These are phyloP conservation scores for Suillus clintonianus DNA, from an alignment of 768 basidiomycete genomes.

Conservation along the genomic window DNA sequence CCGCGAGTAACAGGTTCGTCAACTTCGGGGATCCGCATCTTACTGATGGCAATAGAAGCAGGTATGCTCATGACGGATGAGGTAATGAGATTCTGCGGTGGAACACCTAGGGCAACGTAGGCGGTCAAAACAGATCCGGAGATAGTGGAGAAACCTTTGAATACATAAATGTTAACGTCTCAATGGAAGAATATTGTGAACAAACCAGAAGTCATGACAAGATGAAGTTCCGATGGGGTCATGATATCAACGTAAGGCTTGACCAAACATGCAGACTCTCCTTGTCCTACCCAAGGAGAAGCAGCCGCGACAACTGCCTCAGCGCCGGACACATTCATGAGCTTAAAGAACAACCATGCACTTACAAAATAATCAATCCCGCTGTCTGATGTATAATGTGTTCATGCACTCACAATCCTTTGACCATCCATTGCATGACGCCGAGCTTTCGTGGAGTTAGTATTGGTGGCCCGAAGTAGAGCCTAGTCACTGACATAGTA, in stretches of 20 bases:
- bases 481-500: slow-evolving; percentile 54
- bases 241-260: slow-evolving; percentile 81
- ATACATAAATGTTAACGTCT: slow-evolving; percentile 6
- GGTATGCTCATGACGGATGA: slow-evolving; percentile 96
- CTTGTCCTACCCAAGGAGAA: slow-evolving; percentile 93
- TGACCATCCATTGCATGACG: slow-evolving; percentile 93
- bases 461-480: not conserved
- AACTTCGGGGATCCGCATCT: slow-evolving; percentile 80
- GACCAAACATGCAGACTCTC: slow-evolving; percentile 86
- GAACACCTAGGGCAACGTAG: slow-evolving; percentile 79
- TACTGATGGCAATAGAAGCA: slow-evolving; percentile 90
- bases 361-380: slow-evolving; percentile 32
- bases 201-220: slow-evolving; percentile 83
- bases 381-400: not conserved
- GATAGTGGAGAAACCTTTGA: slow-evolving; percentile 80
- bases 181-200: not conserved
- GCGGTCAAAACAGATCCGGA: slow-evolving; percentile 87
- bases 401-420: slow-evolving; percentile 61
- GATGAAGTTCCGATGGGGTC: slow-evolving; percentile 84
- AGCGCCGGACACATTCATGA: slow-evolving; percentile 90
- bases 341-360: slow-evolving; percentile 93
- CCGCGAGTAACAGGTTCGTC: slow-evolving; percentile 89
- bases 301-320: slow-evolving; percentile 92
- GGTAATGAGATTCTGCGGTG: slow-evolving; percentile 78
- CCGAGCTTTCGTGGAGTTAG: slow-evolving; percentile 47